phyloP scores from a whole-genome alignment of 768 basidiomycete species.

The Antrodiella citrinella region DNA sequence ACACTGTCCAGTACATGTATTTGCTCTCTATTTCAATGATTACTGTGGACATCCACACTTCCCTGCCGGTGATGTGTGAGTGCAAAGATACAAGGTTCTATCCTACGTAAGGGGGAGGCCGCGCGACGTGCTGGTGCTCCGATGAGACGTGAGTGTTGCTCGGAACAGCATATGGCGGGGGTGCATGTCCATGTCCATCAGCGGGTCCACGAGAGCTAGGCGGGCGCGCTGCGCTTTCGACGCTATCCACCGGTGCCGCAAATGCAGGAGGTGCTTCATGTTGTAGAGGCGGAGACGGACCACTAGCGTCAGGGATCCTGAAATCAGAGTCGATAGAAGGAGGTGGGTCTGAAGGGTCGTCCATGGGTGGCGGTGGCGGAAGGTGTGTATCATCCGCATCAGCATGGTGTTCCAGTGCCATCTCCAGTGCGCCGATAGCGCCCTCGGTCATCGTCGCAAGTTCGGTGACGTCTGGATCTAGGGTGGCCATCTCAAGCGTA shows the following conservation, averaged over 20 bases:
- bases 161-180: conserved; percentile 69
- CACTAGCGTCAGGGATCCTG: conserved; percentile 23
- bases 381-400: conserved; percentile 30
- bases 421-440: conserved; percentile 47
- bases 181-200: conserved; percentile 45
- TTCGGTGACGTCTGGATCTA: conserved; percentile 61
- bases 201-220: conserved; percentile 6
- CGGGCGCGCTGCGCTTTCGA: conserved; percentile 2
- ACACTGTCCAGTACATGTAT: conserved; percentile 17
- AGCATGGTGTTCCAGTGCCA: conserved; percentile 45
- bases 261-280: conserved; percentile 6
- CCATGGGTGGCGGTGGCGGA: conserved; percentile 76
- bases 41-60: conserved; percentile 6
- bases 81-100: not conserved
- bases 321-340: conserved; percentile 81
- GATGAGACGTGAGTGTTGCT: conserved; percentile 19
- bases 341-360: conserved; percentile 83
- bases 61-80: not conserved
- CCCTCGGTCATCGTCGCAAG: conserved; percentile 52
- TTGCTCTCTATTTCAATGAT: conserved; percentile 10
- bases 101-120: conserved; percentile 32
- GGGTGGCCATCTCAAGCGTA: conserved; percentile 64
- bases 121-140: conserved; percentile 23
- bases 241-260: conserved; percentile 7
- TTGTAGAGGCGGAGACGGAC: conserved; percentile 15